Evolutionary conservation across 768 basidiomycete species (phyloP).

Genomic region (Kwoniella dejecticola): DNA sequence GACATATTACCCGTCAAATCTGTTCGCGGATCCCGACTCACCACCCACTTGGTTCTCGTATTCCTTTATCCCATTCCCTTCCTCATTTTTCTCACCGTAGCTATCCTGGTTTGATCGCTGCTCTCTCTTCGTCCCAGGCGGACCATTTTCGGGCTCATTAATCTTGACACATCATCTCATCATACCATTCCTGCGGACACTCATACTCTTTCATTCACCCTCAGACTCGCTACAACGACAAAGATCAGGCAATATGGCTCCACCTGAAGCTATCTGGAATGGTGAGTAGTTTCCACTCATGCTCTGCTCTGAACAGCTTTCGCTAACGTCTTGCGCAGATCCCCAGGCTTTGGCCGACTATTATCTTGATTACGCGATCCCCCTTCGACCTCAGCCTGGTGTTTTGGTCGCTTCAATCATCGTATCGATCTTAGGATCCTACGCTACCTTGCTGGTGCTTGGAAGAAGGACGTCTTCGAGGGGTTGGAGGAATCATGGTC

Average conservation of each 20-base stretch:
- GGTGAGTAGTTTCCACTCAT: constrained; percentile 30
- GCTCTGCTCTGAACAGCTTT: background rate
- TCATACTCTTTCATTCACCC: no score
- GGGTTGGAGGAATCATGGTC: constrained; percentile 47
- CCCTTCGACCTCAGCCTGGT: constrained; percentile 50
- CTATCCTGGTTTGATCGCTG: constrained; percentile 1
- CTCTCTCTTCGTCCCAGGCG: constrained; percentile 8
- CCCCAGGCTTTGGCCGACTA: constrained; percentile 43
- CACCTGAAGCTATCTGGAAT: constrained; percentile 45
- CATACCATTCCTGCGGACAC: no score
- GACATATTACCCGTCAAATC: no score
- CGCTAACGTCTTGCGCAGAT: constrained; percentile 30
- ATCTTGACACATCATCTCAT: no score
- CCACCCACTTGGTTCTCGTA: background rate
- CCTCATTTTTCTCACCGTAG: background rate
- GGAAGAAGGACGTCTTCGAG: constrained; percentile 48
- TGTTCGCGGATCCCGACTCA: background rate
- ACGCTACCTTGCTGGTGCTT: constrained; percentile 54
- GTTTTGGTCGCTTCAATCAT: constrained; percentile 54
- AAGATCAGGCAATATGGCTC: constrained; percentile 16
- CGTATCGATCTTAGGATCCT: constrained; percentile 56
- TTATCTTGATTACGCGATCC: constrained; percentile 44
- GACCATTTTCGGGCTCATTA: background rate
- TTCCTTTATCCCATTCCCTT: background rate
- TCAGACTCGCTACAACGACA: no score